Evolutionary conservation across 106 monocot species (phyloP).

Genomic region (Hemerocallis citrina): DNA sequence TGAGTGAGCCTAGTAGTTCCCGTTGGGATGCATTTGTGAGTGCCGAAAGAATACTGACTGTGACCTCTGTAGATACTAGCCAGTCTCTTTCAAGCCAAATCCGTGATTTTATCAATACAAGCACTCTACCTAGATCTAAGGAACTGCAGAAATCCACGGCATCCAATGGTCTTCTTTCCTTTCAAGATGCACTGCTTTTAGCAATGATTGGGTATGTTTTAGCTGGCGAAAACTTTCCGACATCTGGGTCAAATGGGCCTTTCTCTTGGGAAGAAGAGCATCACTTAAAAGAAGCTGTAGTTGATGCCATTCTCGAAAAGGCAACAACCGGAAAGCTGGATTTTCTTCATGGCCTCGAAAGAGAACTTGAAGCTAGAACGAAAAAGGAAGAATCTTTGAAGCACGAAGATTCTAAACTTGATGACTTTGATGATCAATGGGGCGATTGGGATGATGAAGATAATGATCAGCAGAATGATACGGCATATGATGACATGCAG

Average conservation of each 20-base stretch:
- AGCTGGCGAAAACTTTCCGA: conserved; percentile 81
- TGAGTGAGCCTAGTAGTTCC: conserved; percentile 61
- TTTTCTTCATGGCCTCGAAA: conserved; percentile 72
- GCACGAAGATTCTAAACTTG: conserved; percentile 19
- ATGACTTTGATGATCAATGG: conserved; percentile 94
- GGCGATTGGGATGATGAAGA: conserved; percentile 88
- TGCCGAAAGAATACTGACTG: conserved; percentile 74
- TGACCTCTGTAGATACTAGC: conserved; percentile 61
- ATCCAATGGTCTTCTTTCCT: conserved; percentile 49
- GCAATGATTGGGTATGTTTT: conserved; percentile 80
- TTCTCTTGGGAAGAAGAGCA: conserved; percentile 99
- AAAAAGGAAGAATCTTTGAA: conserved; percentile 23
- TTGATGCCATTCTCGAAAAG: conserved; percentile 67
- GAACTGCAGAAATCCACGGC: conserved; percentile 3
- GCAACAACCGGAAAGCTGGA: conserved; percentile 35
- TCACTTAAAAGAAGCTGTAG: conserved; percentile 75
- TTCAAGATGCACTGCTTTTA: conserved; percentile 83
- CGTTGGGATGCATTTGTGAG: conserved; percentile 89
- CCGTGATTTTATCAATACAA: conserved; percentile 79
- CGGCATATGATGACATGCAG: conserved; percentile 71
- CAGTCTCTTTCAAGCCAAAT: conserved; percentile 85
- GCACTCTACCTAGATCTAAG: conserved; percentile 27
- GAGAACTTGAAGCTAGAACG: conserved; percentile 55
- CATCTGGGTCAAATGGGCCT: conserved; percentile 56
- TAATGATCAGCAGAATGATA: conserved; percentile 37